Evolutionary conservation across 2,329 filamentous ascomycete species (phyloP), one percentile per base, ranked within the genome.

Genomic region (Colletotrichum ledebouriae): DNA sequence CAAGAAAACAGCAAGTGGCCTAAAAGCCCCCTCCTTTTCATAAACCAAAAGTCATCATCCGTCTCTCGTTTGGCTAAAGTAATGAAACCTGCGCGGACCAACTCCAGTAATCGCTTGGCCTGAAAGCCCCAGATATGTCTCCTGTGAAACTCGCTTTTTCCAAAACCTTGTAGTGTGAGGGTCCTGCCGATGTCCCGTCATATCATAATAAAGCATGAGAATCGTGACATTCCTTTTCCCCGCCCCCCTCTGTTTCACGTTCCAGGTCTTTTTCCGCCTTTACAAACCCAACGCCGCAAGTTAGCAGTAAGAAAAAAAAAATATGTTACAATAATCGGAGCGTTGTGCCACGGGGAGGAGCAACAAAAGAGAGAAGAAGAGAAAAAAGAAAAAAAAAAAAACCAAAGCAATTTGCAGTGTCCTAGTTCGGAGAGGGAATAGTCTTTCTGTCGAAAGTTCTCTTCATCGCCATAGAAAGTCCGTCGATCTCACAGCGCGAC

Each of bases 401-500:
- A n/a, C n/a, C 11, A n/a, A 42, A 12, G 9, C n/a, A n/a, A 22
- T 3, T 25, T 25, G 25, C 25, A 25, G 25, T 25, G 25, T 25
- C 4, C 25, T 25, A 25, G 25, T 25, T 25, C 25, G 4, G 4
- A 25, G 25, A 25, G 25, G 25, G 25, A 25, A 25, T 4, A 25
- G 25, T 4, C 4, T 5, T 25, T 25, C 25, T 5, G 3, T 5
- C 25, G 25, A 25, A 25, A 25, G 25, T 25, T 4, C 4, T 25
- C 3, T 25, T 64, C 41, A 68, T 20, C 55, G 53, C 60, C 65
- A 68, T 4, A 68, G 29, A 42, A 68, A 68, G 33, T 68, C 65
- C 1, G 47, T 47, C 12, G 61, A 33, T 46, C 53, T 68, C 15
- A 65, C 65, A 12, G 60, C 60, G 29, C 65, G 61, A 2, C 65